Evolutionary conservation across 371 early-diverging fungal species (phyloP).

Genomic region (Mortierella sp.): DNA sequence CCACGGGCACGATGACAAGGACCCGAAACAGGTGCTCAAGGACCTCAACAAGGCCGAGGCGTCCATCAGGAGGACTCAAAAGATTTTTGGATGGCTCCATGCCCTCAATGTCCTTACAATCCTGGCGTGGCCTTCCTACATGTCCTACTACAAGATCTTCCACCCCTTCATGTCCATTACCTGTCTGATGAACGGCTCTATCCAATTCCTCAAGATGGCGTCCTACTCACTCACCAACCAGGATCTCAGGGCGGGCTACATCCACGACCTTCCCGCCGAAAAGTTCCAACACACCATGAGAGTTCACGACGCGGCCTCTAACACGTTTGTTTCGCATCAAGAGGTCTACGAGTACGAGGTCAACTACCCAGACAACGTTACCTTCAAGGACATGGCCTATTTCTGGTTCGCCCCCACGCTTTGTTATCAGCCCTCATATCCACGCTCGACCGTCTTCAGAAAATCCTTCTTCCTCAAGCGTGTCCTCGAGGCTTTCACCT

Average conservation of each 20-base stretch:
- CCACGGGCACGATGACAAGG: conserved; percentile 3
- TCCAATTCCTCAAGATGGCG: conserved; percentile 84
- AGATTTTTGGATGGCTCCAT: conserved; percentile 61
- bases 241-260: conserved; percentile 69
- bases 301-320: conserved; percentile 41
- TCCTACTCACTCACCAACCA: conserved; percentile 82
- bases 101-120: conserved; percentile 69
- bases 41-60: conserved; percentile 15
- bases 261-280: conserved; percentile 31
- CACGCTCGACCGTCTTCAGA: conserved; percentile 78
- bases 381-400: conserved; percentile 75
- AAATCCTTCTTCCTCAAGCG: conserved; percentile 86
- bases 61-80: conserved; percentile 15
- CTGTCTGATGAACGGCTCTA: conserved; percentile 70
- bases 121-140: conserved; percentile 73
- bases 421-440: conserved; percentile 92
- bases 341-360: conserved; percentile 65
- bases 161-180: conserved; percentile 81
- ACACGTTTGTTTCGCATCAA: conserved; percentile 27
- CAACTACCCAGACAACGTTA: conserved; percentile 85
- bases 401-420: conserved; percentile 90
- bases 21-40: conserved; percentile 25
- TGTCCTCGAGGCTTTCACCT: conserved; percentile 73
- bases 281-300: conserved; percentile 32
- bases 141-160: conserved; percentile 78